A percentile compares a stretch with the other conserved stretches of the same genome.
phyloP scores from a whole-genome alignment of 75 land plant species.

The Pseudotsuga menziesii region DNA sequence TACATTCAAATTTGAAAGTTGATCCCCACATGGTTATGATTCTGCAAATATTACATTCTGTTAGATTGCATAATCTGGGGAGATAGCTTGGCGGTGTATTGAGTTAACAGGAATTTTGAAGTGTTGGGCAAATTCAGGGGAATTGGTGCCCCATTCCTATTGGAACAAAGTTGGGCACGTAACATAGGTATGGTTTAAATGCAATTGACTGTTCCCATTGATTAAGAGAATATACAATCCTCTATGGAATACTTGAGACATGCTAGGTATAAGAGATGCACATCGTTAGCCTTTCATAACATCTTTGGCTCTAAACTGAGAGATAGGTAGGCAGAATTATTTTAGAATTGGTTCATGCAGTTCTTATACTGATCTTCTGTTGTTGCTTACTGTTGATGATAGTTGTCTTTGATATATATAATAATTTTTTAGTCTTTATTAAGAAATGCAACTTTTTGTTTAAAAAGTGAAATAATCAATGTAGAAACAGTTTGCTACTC shows the following conservation, averaged over 20 bases:
- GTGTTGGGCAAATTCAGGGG: too few species aligned
- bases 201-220: not conserved
- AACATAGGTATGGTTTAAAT: not conserved
- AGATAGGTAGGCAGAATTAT: not conserved
- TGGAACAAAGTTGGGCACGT: not conserved
- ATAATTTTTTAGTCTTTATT: too few species aligned
- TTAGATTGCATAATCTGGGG: too few species aligned
- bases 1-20: too few species aligned
- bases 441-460: not conserved
- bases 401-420: too few species aligned
- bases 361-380: too few species aligned
- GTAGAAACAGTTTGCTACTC: not conserved
- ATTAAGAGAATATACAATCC: not conserved
- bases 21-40: too few species aligned
- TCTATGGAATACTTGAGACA: not conserved
- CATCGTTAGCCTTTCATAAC: not conserved
- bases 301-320: not conserved
- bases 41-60: too few species aligned
- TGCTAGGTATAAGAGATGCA: not conserved
- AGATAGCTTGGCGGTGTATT: too few species aligned
- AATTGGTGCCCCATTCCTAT: not conserved
- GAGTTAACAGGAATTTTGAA: too few species aligned
- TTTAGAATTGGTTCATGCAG: too few species aligned
- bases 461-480: not conserved
- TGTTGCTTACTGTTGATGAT: too few species aligned